Percentiles rank a stretch among this genome's conserved stretches.
Conservation (phyloP, 2,329 filamentous ascomycete species). For the Cercospora sojina region DNA sequence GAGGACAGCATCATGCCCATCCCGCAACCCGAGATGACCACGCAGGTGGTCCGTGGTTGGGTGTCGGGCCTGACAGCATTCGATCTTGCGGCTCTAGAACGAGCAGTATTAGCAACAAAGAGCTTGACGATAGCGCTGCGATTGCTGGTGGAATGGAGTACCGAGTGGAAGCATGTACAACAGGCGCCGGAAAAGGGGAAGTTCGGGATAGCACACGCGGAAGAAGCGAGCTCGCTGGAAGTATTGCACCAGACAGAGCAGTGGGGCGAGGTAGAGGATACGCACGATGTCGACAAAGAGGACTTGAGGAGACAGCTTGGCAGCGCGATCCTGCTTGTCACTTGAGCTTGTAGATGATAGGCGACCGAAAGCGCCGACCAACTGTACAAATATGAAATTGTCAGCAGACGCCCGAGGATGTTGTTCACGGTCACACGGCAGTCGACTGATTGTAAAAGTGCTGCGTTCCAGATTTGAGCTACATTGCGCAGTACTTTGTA, state of each 20-base stretch:
- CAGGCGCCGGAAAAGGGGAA: conserved; percentile 41
- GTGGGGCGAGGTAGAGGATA: conserved; percentile 98
- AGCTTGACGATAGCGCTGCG: conserved; percentile 75
- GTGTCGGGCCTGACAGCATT: conserved; percentile 68
- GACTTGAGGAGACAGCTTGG: conserved; percentile 85
- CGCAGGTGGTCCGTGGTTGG: conserved; percentile 76
- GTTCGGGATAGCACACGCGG: conserved; percentile 83
- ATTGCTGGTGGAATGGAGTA: conserved; percentile 83
- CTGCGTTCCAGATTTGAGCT: background rate
- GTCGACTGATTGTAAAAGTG: background rate
- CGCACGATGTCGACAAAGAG: conserved; percentile 92
- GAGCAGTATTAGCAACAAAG: conserved; percentile 81
- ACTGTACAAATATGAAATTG: background rate
- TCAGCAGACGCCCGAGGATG: background rate
- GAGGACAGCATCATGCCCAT: conserved; percentile 71
- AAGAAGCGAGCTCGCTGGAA: conserved; percentile 74
- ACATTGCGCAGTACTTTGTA: background rate
- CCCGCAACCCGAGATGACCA: conserved; percentile 71
- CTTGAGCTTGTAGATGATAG: conserved; percentile 21
- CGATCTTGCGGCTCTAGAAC: conserved; percentile 83
- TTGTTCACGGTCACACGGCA: background rate
- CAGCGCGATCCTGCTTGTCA: conserved; percentile 76
- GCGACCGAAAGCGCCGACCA: background rate
- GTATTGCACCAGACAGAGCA: conserved; percentile 84
- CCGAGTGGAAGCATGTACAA: conserved; percentile 60